Evolutionary conservation across 371 early-diverging fungal species (phyloP).

Genomic region (Synchytrium microbalum): DNA sequence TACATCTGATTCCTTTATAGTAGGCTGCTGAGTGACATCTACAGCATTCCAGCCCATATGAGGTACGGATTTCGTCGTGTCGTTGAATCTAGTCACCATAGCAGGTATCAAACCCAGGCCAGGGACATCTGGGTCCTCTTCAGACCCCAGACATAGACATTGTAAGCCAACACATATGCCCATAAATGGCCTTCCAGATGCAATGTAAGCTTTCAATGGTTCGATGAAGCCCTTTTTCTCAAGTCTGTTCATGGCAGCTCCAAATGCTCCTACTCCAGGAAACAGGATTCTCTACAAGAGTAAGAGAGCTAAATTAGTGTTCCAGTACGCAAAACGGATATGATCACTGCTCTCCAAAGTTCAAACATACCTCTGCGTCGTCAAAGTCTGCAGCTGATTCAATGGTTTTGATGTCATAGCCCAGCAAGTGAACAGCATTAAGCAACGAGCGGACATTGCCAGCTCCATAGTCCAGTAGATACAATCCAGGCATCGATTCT

Average conservation of each 20-base stretch:
- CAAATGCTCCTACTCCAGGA: slow-evolving; percentile 97
- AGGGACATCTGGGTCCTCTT: slow-evolving; percentile 69
- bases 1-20: slow-evolving; percentile 7
- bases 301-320: slow-evolving; percentile 5
- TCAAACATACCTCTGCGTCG: slow-evolving; percentile 70
- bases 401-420: slow-evolving; percentile 73
- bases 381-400: slow-evolving; percentile 67
- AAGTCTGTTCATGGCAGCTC: slow-evolving; percentile 78
- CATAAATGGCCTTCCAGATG: slow-evolving; percentile 81
- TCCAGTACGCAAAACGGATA: slow-evolving; percentile 3
- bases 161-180: slow-evolving; percentile 98
- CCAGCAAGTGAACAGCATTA: slow-evolving; percentile 85
- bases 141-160: slow-evolving; percentile 82
- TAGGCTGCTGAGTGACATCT: slow-evolving; percentile 28
- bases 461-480: slow-evolving; percentile 90
- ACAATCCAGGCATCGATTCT: background rate
- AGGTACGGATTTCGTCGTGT: slow-evolving; percentile 65
- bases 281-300: slow-evolving; percentile 81
- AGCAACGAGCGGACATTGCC: slow-evolving; percentile 94
- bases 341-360: slow-evolving; percentile 5
- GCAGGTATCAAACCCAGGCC: slow-evolving; percentile 85
- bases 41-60: slow-evolving; percentile 97
- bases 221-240: slow-evolving; percentile 65
- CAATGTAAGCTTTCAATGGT: slow-evolving; percentile 74
- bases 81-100: slow-evolving; percentile 58